Evolutionary conservation across 768 basidiomycete species (phyloP).

Genomic region (Agaricus subrufescens): DNA sequence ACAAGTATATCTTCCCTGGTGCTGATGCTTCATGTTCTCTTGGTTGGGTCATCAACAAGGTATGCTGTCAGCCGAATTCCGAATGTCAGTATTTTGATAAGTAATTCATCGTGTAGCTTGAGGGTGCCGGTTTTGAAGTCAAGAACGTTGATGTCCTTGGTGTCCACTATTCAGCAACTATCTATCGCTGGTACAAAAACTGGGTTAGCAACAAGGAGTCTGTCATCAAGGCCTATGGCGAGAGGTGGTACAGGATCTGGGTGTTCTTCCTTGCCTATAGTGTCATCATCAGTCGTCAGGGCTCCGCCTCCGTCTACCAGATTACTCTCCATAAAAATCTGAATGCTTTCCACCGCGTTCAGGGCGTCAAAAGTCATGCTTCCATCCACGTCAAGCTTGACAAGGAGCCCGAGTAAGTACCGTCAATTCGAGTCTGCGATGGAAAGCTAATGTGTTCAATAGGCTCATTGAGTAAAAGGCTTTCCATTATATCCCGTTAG

Average conservation of each 20-base stretch:
- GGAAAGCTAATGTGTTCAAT: background rate
- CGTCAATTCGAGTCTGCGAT: background rate
- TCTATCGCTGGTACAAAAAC: conserved; percentile 94
- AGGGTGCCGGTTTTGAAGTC: conserved; percentile 92
- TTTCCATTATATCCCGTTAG: background rate
- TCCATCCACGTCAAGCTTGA: conserved; percentile 67
- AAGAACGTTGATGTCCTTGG: conserved; percentile 96
- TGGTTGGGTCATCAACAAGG: conserved; percentile 83
- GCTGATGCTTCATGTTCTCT: conserved; percentile 96
- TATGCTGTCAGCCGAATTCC: conserved; percentile 7
- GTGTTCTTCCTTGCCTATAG: conserved; percentile 94
- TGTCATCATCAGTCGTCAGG: conserved; percentile 83
- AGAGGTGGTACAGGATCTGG: conserved; percentile 94
- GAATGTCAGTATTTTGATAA: background rate
- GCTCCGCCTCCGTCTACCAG: conserved; percentile 91
- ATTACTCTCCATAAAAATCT: conserved; percentile 98
- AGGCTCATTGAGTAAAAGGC: conserved; percentile 11
- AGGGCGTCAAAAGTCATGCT: conserved; percentile 77
- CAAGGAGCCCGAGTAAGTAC: conserved; percentile 45
- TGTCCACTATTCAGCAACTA: conserved; percentile 92
- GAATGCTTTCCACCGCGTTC: conserved; percentile 90
- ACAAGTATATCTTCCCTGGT: conserved; percentile 98
- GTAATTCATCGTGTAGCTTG: conserved; percentile 47
- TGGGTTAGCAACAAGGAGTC: conserved; percentile 93
- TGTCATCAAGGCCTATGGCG: conserved; percentile 85